Conservation (phyloP, 768 basidiomycete species). For the Suillus subalutaceus region DNA sequence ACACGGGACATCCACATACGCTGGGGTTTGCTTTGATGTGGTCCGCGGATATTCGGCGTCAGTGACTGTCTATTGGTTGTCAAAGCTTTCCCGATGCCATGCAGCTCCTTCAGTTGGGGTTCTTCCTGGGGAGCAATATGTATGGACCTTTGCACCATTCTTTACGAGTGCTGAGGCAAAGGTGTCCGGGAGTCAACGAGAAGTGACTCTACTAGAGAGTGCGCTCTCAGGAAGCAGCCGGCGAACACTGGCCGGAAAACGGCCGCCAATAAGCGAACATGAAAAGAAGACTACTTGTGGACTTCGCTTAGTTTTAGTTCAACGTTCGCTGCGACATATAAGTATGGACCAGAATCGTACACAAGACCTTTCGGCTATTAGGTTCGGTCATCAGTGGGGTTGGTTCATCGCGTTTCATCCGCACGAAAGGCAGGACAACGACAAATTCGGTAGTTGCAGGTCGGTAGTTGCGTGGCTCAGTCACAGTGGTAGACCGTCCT, state of each 20-base stretch:
- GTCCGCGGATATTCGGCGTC: slow-evolving; percentile 59
- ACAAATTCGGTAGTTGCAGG: background rate
- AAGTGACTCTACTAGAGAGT: background rate
- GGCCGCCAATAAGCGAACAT: background rate
- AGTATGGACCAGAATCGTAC: background rate
- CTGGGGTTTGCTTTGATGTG: slow-evolving; percentile 78
- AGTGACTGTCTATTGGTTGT: slow-evolving; percentile 42
- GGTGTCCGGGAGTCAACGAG: background rate
- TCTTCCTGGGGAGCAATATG: slow-evolving; percentile 86
- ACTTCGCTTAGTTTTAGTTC: background rate
- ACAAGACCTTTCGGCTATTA: background rate
- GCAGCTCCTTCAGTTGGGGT: slow-evolving; percentile 73
- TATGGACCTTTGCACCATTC: slow-evolving; percentile 89
- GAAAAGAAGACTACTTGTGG: background rate
- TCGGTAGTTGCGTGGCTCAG: background rate
- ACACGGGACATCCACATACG: slow-evolving; percentile 46
- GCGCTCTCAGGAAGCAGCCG: background rate
- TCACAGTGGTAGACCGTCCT: background rate
- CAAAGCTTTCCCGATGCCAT: slow-evolving; percentile 13
- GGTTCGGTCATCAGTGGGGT: background rate
- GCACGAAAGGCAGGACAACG: background rate
- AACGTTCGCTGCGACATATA: background rate
- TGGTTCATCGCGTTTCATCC: background rate
- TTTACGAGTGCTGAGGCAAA: slow-evolving; percentile 81
- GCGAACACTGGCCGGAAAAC: background rate